phyloP scores from a whole-genome alignment of 495 filamentous ascomycete genomes.

The Hyaloscypha finlandica region DNA sequence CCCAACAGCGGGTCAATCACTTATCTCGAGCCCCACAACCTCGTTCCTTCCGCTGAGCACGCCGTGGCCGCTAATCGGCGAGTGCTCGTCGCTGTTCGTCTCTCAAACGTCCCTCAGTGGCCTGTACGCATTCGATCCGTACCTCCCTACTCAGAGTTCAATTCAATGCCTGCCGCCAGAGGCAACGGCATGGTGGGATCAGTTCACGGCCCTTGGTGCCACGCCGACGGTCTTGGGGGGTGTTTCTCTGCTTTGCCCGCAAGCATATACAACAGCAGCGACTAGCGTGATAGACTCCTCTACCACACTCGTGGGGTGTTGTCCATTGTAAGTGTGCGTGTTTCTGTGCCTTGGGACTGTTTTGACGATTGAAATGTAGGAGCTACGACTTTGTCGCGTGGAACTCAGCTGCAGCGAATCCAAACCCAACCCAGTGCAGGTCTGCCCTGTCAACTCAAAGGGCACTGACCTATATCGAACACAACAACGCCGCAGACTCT shows the following conservation, averaged over 20 bases:
- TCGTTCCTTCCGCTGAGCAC: constrained; percentile 18
- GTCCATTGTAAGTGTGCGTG: constrained; percentile 31
- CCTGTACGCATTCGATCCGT: constrained; percentile 11
- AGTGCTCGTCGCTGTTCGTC: constrained; percentile 13
- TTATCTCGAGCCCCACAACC: constrained; percentile 9
- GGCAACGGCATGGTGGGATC: constrained; percentile 36
- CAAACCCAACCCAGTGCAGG: constrained; percentile 1
- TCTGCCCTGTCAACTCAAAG: neutral
- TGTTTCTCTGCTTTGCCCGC: constrained; percentile 32
- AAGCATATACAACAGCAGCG: constrained; percentile 36
- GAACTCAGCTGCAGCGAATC: neutral
- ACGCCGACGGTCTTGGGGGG: constrained; percentile 17
- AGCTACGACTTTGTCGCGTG: constrained; percentile 10
- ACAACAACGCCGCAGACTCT: neutral
- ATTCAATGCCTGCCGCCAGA: constrained; percentile 32
- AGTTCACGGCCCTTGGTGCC: constrained; percentile 11
- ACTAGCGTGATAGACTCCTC: constrained; percentile 26
- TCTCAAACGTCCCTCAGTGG: neutral
- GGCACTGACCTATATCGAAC: neutral
- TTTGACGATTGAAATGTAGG: constrained; percentile 4
- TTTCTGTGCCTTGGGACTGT: neutral
- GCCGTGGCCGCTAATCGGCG: neutral
- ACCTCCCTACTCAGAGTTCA: neutral
- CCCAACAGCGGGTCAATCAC: neutral
- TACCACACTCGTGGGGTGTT: constrained; percentile 35